These are phyloP conservation scores for Citrus cavaleriei DNA, from an alignment of 345 rosid species.

Conservation along the genomic window DNA sequence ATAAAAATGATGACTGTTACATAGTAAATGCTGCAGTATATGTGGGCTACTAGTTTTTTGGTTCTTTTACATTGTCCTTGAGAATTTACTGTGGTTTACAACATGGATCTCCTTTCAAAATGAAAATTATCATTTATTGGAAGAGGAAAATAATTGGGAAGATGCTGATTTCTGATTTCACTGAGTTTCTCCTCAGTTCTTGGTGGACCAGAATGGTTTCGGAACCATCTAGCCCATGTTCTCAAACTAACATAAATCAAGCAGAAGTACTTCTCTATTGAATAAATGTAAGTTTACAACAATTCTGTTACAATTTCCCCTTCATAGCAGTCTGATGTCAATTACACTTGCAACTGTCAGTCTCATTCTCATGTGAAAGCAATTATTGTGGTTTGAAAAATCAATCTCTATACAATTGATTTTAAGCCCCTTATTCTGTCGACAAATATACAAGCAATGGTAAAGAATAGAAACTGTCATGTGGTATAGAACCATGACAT, in stretches of 20 bases:
- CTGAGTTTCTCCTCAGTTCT: not conserved
- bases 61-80: not conserved
- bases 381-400: slow-evolving; percentile 17
- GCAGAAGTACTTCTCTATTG: no score
- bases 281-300: not conserved
- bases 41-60: slow-evolving; percentile 55
- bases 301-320: not conserved
- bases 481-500: slow-evolving; percentile 17
- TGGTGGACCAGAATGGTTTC: not conserved
- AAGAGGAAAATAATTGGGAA: not conserved
- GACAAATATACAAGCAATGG: slow-evolving; percentile 15
- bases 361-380: not conserved
- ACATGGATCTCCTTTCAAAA: no score
- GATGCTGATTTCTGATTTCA: slow-evolving; percentile 4
- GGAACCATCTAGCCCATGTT: no score
- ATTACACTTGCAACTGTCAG: not conserved
- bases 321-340: not conserved
- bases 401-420: slow-evolving; percentile 38
- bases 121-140: not conserved
- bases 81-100: slow-evolving; percentile 14
- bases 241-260: not conserved
- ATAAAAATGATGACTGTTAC: slow-evolving; percentile 83
- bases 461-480: not conserved
- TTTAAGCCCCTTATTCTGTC: not conserved
- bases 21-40: slow-evolving; percentile 84